Conservation (phyloP, 1,284 basidiomycete species). For the Apiotrichum brassicae region DNA sequence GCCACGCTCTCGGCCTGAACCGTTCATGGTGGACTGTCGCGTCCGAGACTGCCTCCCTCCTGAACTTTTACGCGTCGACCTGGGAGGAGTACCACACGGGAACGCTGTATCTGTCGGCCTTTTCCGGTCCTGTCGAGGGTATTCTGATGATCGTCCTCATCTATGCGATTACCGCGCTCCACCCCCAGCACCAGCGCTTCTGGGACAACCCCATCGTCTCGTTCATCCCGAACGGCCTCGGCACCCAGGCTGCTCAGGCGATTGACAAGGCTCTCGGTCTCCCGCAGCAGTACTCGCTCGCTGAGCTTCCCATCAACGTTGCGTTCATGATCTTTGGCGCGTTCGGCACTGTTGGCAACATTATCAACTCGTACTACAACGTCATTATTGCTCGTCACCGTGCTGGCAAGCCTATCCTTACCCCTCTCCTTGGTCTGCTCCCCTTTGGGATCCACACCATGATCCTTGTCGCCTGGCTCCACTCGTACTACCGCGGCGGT, state of each 20-base stretch:
- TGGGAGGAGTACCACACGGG: slow-evolving; percentile 99
- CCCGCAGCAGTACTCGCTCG: slow-evolving; percentile 23
- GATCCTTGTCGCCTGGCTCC: slow-evolving; percentile 73
- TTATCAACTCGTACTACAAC: slow-evolving; percentile 70
- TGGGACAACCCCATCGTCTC: slow-evolving; percentile 54
- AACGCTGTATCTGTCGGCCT: slow-evolving; percentile 80
- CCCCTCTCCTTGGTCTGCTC: slow-evolving; percentile 66
- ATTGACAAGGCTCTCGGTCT: slow-evolving; percentile 31
- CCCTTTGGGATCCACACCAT: slow-evolving; percentile 68
- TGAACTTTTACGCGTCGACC: slow-evolving; percentile 78
- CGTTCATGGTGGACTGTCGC: slow-evolving; percentile 94
- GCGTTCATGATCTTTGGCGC: slow-evolving; percentile 77
- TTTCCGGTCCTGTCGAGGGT: slow-evolving; percentile 94
- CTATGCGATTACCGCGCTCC: slow-evolving; percentile 63
- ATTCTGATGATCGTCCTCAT: slow-evolving; percentile 79
- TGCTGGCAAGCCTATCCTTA: slow-evolving; percentile 48
- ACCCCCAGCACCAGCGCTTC: slow-evolving; percentile 61
- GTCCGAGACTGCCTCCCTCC: slow-evolving; percentile 75
- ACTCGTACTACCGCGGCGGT: slow-evolving; percentile 53
- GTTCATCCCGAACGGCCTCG: slow-evolving; percentile 24
- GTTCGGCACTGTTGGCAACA: slow-evolving; percentile 73
- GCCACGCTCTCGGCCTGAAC: slow-evolving; percentile 83
- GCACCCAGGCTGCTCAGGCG: slow-evolving; percentile 14
- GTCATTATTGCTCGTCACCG: slow-evolving; percentile 57
- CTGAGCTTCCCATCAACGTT: slow-evolving; percentile 71